Evolutionary conservation across 352 stramenopile species (phyloP).

Genomic region (Aphanomyces euteiches): DNA sequence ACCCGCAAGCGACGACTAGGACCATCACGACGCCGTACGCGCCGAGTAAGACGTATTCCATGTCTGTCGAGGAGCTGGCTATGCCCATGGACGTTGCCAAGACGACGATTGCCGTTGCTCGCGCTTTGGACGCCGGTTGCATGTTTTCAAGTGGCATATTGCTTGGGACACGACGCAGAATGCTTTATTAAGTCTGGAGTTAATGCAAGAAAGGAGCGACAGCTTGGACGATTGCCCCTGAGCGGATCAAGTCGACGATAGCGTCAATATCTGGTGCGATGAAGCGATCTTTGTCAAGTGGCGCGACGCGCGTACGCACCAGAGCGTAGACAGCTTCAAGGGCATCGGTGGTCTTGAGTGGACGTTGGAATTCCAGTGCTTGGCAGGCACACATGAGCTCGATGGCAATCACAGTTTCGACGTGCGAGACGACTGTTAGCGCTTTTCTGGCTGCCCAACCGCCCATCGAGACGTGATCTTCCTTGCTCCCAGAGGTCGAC

Average conservation of each 20-base stretch:
- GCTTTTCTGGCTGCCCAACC: constrained; percentile 80
- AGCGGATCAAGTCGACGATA: constrained; percentile 71
- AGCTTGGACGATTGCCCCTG: constrained; percentile 54
- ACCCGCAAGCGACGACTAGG: constrained; percentile 4
- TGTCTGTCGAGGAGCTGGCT: not conserved
- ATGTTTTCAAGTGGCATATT: not conserved
- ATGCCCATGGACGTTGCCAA: too few species aligned
- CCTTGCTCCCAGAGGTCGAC: constrained; percentile 82
- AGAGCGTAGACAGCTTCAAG: constrained; percentile 77
- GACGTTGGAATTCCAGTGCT: constrained; percentile 80
- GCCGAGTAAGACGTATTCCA: constrained; percentile 22
- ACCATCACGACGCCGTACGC: constrained; percentile 21
- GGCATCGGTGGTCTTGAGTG: constrained; percentile 72
- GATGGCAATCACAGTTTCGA: constrained; percentile 84
- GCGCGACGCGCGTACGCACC: constrained; percentile 56
- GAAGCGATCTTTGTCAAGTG: constrained; percentile 77
- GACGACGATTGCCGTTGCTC: too few species aligned
- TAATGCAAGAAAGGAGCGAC: constrained; percentile 58
- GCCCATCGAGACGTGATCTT: constrained; percentile 89
- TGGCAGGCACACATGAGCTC: constrained; percentile 85
- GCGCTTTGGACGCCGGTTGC: not conserved
- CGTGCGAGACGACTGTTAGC: constrained; percentile 79
- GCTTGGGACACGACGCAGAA: too few species aligned
- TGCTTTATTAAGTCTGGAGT: constrained; percentile 35
- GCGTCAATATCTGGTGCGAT: constrained; percentile 87